phyloP scores from a whole-genome alignment of 441 rosid genomes.

The Gossypium aridum region DNA sequence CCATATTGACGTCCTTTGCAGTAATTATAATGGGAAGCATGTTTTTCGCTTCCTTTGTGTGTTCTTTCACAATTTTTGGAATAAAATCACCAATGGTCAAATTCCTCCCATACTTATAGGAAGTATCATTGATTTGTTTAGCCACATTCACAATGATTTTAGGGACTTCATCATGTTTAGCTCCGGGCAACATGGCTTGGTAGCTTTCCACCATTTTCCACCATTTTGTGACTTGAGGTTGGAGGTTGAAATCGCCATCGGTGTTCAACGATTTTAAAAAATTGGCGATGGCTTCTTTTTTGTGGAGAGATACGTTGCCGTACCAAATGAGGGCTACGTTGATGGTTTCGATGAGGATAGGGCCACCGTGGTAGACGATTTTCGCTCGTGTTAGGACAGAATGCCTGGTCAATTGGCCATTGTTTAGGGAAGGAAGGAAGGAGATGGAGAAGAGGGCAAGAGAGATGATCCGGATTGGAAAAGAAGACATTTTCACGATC shows the following conservation, averaged over 20 bases:
- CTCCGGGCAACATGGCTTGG: constrained; percentile 19
- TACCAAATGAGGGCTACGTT: constrained; percentile 54
- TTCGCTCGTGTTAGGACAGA: no score
- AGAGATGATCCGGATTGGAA: no score
- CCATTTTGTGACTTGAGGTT: constrained; percentile 50
- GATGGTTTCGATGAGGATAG: constrained; percentile 32
- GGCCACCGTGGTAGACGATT: constrained; percentile 26
- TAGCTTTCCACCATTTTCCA: constrained; percentile 57
- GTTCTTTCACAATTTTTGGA: constrained; percentile 22
- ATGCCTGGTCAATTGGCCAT: no score
- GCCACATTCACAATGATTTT: constrained; percentile 30
- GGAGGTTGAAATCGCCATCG: constrained; percentile 16
- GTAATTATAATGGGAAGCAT: constrained; percentile 36
- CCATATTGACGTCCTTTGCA: constrained; percentile 32
- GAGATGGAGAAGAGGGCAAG: no score
- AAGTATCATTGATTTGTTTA: constrained; percentile 27
- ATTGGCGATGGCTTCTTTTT: constrained; percentile 29
- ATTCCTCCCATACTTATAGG: constrained; percentile 38
- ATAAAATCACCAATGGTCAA: constrained; percentile 21
- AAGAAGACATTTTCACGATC: no score
- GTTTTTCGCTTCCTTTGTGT: constrained; percentile 15
- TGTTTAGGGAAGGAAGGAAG: no score
- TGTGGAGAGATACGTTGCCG: constrained; percentile 31
- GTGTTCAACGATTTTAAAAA: constrained; percentile 51
- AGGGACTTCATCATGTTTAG: constrained; percentile 3